Conservation (phyloP, 2,329 filamentous ascomycete genomes). For the Hyphodiscus sp. region DNA sequence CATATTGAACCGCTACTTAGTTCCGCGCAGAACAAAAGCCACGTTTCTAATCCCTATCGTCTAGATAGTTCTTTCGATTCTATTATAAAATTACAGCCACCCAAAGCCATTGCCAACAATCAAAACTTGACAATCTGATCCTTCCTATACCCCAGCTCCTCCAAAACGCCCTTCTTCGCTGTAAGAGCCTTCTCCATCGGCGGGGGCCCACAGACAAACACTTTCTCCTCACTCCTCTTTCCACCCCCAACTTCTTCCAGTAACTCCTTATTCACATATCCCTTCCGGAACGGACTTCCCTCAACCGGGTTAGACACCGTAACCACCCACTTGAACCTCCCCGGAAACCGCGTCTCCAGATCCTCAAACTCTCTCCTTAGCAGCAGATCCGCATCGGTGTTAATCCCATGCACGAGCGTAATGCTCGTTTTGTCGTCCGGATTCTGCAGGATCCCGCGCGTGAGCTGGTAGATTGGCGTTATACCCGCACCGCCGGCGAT, state of each 20-base stretch:
- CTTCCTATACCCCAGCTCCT: not conserved
- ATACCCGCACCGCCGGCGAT: conserved; percentile 67
- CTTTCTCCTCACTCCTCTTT: conserved; percentile 42
- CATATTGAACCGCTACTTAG: too few relatives aligned
- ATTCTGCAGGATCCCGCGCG: conserved; percentile 54
- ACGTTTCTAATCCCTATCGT: too few relatives aligned
- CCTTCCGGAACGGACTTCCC: conserved; percentile 41
- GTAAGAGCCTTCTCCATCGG: conserved; percentile 53
- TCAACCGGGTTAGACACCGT: conserved; percentile 44
- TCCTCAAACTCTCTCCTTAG: conserved; percentile 48
- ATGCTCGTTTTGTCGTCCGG: conserved; percentile 55
- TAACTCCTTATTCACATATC: conserved; percentile 51
- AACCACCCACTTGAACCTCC: conserved; percentile 51
- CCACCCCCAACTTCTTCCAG: conserved; percentile 42
- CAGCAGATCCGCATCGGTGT: conserved; percentile 56
- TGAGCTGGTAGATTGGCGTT: conserved; percentile 62
- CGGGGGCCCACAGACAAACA: conserved; percentile 65
- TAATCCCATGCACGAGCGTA: conserved; percentile 60
- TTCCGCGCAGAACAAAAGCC: too few relatives aligned
- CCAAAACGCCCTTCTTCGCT: conserved; percentile 21
- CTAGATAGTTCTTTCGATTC: too few relatives aligned
- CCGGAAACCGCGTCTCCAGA: conserved; percentile 43
- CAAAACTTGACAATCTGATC: not conserved
- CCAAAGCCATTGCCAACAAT: not conserved
- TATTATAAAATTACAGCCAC: too few relatives aligned